Evolutionary conservation across 2,329 filamentous ascomycete genomes (phyloP).

Genomic region (Sphaerostilbella broomeana): DNA sequence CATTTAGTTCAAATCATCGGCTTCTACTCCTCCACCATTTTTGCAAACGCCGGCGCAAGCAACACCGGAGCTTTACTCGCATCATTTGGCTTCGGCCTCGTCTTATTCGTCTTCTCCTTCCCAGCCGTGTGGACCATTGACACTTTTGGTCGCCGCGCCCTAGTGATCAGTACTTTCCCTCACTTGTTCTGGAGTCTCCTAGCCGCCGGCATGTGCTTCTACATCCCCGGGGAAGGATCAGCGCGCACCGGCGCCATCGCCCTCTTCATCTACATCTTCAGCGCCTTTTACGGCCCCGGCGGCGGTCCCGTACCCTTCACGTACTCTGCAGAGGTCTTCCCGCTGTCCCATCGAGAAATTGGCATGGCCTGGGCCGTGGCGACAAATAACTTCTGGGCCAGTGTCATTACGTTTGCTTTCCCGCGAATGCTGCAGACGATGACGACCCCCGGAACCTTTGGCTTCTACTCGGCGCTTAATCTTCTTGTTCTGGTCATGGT

Average conservation of each 20-base stretch:
- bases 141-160: slow-evolving; percentile 41
- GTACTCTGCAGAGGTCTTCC: slow-evolving; percentile 47
- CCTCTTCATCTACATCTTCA: slow-evolving; percentile 46
- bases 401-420: slow-evolving; percentile 32
- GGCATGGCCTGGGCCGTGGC: slow-evolving; percentile 27
- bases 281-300: slow-evolving; percentile 35
- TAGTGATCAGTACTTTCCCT: slow-evolving; percentile 30
- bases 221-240: slow-evolving; percentile 32
- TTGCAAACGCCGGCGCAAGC: slow-evolving; percentile 39
- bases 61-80: slow-evolving; percentile 36
- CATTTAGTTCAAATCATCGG: slow-evolving; percentile 31
- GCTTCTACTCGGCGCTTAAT: slow-evolving; percentile 56
- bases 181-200: slow-evolving; percentile 27
- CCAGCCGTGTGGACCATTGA: slow-evolving; percentile 51
- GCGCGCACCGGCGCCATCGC: slow-evolving; percentile 40
- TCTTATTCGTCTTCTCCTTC: slow-evolving; percentile 47
- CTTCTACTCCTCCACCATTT: slow-evolving; percentile 46
- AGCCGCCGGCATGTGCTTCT: slow-evolving; percentile 37
- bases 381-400: slow-evolving; percentile 25
- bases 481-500: slow-evolving; percentile 55
- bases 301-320: slow-evolving; percentile 29
- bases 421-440: slow-evolving; percentile 39
- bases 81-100: slow-evolving; percentile 47
- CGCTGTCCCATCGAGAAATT: slow-evolving; percentile 44
- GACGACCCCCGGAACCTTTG: slow-evolving; percentile 41